Evolutionary conservation across 78 protist species (phyloP).

Genomic region (Chrysochromulina parva): DNA sequence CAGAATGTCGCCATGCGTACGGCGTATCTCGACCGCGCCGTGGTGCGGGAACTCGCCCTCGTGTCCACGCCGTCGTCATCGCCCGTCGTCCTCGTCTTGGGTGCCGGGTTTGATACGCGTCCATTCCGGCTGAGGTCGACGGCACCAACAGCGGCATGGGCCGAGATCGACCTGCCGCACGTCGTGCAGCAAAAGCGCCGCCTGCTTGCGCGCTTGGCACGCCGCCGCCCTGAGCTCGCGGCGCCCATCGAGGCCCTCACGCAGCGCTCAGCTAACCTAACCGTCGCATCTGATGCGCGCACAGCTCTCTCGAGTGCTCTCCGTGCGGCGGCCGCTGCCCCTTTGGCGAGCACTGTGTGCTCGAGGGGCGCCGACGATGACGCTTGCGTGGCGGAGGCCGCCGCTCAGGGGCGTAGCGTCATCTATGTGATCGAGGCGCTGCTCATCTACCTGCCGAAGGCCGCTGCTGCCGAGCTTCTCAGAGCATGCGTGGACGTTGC

Average conservation of each 20-base stretch:
- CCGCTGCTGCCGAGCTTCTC: background rate
- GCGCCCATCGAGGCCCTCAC: no score
- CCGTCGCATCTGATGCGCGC: background rate
- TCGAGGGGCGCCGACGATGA: no score
- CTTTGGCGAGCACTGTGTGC: no score
- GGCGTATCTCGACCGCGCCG: background rate
- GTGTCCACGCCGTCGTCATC: background rate
- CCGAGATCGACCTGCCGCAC: constrained; percentile 18
- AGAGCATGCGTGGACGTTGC: background rate
- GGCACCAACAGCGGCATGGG: background rate
- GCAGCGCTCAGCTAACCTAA: background rate
- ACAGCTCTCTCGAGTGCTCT: background rate
- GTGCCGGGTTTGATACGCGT: constrained; percentile 37
- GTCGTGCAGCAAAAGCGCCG: background rate
- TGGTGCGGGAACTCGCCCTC: background rate
- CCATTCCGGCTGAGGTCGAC: background rate
- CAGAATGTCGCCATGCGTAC: constrained; percentile 16
- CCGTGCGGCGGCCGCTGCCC: no score
- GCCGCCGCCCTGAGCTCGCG: background rate
- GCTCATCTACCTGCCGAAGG: constrained; percentile 16
- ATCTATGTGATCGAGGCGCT: constrained; percentile 32
- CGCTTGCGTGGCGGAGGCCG: no score
- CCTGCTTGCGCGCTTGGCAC: background rate
- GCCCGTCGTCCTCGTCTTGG: background rate
- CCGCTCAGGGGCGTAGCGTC: background rate